Percentiles rank a stretch among this genome's conserved stretches.
Evolutionary conservation across 1,284 basidiomycete species (phyloP).

Genomic region (Somion occarium): DNA sequence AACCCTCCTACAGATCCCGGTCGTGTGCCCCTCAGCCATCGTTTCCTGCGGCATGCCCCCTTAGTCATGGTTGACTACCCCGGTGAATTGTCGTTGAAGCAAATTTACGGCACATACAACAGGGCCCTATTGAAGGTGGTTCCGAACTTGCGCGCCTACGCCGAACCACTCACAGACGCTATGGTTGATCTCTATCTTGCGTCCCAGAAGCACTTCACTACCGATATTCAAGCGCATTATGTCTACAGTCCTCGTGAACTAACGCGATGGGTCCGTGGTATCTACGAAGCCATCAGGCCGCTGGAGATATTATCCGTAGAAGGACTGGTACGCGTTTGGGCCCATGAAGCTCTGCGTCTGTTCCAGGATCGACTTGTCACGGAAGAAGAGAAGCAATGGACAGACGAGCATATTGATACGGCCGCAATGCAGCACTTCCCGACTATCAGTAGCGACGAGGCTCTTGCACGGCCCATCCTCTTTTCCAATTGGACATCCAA

Average conservation of each 20-base stretch:
- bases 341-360: constrained; percentile 93
- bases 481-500: constrained; percentile 99
- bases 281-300: constrained; percentile 95
- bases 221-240: constrained; percentile 96
- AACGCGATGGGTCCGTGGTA: constrained; percentile 96
- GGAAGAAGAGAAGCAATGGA: constrained; percentile 92
- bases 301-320: constrained; percentile 89
- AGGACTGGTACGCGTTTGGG: constrained; percentile 96
- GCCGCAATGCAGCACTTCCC: constrained; percentile 90
- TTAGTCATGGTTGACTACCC: constrained; percentile 99
- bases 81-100: constrained; percentile 93
- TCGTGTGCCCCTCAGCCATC: constrained; percentile 94
- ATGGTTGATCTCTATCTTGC: constrained; percentile 97
- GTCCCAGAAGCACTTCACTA: constrained; percentile 93
- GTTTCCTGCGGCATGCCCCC: constrained; percentile 97
- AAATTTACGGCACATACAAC: constrained; percentile 99
- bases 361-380: constrained; percentile 97
- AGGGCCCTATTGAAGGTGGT: constrained; percentile 95
- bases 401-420: constrained; percentile 88
- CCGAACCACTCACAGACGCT: constrained; percentile 93
- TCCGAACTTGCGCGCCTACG: constrained; percentile 89
- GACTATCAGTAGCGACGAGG: constrained; percentile 81
- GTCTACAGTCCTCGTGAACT: constrained; percentile 99
- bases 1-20: constrained; percentile 99
- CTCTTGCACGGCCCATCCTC: constrained; percentile 85